Percentiles rank a stretch among this genome's conserved stretches.
These are phyloP conservation scores for Pythium coloratum DNA, from an alignment of 352 stramenopile genomes.

Conservation along the genomic window DNA sequence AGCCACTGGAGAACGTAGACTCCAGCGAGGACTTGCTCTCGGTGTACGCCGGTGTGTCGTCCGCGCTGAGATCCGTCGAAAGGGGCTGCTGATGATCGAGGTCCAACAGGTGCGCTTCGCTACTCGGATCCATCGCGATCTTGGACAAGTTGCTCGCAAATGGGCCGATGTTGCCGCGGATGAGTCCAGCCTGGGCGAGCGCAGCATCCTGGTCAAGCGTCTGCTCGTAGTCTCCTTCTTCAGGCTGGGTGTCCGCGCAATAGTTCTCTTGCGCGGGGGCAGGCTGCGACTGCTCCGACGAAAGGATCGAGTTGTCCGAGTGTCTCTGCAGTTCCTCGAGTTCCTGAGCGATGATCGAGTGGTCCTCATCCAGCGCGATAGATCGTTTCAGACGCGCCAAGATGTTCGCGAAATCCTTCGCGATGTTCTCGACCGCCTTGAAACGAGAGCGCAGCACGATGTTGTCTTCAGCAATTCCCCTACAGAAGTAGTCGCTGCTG, in stretches of 20 bases:
- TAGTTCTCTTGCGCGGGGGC: slow-evolving; percentile 24
- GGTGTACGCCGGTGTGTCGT: slow-evolving; percentile 19
- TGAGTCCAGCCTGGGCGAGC: neutral
- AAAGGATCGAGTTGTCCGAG: slow-evolving; percentile 21
- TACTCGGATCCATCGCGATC: slow-evolving; percentile 11
- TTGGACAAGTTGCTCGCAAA: slow-evolving; percentile 14
- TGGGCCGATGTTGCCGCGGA: slow-evolving; percentile 2
- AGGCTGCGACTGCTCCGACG: slow-evolving; percentile 33
- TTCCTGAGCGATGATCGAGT: slow-evolving; percentile 22
- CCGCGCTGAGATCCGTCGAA: slow-evolving; percentile 17
- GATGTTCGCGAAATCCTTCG: slow-evolving; percentile 5
- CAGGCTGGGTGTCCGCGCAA: slow-evolving; percentile 23
- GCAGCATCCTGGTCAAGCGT: slow-evolving; percentile 25
- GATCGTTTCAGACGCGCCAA: neutral
- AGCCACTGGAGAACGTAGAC: slow-evolving; percentile 23
- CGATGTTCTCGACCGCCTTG: slow-evolving; percentile 2
- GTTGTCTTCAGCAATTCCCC: slow-evolving; percentile 21
- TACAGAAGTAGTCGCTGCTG: neutral
- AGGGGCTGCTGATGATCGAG: slow-evolving; percentile 16
- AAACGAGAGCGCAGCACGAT: slow-evolving; percentile 11
- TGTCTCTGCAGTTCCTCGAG: slow-evolving; percentile 19
- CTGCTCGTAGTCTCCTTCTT: slow-evolving; percentile 22
- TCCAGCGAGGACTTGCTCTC: slow-evolving; percentile 22
- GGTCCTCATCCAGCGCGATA: slow-evolving; percentile 9
- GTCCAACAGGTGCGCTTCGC: slow-evolving; percentile 12